A percentile compares a stretch with the other conserved stretches of the same genome.
Conservation (phyloP, 2,329 filamentous ascomycete genomes). For the Colletotrichum higginsianum region DNA sequence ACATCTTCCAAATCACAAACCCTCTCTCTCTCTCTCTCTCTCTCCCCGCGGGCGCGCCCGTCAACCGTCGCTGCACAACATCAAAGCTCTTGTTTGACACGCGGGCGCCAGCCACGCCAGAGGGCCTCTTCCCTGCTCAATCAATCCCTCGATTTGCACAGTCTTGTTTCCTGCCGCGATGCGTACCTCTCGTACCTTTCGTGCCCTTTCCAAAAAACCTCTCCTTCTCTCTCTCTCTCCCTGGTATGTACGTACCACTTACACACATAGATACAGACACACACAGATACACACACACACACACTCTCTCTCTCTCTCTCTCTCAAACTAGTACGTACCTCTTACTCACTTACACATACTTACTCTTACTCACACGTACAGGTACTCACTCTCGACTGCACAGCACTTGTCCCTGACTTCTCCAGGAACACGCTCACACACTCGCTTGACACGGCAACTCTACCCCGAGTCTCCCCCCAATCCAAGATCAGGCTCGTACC, state of each 20-base stretch:
- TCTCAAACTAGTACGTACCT: no score
- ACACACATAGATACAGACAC: no score
- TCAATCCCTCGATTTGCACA: slow-evolving; percentile 2
- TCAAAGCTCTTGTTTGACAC: slow-evolving; percentile 36
- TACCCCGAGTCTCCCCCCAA: not conserved
- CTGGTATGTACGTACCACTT: not conserved
- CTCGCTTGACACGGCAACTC: slow-evolving; percentile 1
- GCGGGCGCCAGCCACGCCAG: slow-evolving; percentile 26
- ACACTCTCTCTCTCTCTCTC: no score
- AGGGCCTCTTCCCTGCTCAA: slow-evolving; percentile 28
- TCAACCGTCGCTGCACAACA: slow-evolving; percentile 27
- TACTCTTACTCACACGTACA: no score
- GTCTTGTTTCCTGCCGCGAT: slow-evolving; percentile 1
- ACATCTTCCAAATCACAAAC: slow-evolving; percentile 41
- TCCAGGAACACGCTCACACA: not conserved
- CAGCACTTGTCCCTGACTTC: no score
- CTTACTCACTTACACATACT: no score
- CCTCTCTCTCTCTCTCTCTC: no score
- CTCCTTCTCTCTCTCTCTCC: not conserved
- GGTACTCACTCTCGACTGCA: no score
- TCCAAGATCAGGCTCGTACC: no score
- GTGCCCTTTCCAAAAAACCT: not conserved
- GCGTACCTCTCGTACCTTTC: not conserved
- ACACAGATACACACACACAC: no score
- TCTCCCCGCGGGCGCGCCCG: slow-evolving; percentile 5